A percentile compares a stretch with the other conserved stretches of the same genome.
These are phyloP conservation scores for Echites panduratus DNA, from an alignment of 257 asterid species.

Conservation along the genomic window DNA sequence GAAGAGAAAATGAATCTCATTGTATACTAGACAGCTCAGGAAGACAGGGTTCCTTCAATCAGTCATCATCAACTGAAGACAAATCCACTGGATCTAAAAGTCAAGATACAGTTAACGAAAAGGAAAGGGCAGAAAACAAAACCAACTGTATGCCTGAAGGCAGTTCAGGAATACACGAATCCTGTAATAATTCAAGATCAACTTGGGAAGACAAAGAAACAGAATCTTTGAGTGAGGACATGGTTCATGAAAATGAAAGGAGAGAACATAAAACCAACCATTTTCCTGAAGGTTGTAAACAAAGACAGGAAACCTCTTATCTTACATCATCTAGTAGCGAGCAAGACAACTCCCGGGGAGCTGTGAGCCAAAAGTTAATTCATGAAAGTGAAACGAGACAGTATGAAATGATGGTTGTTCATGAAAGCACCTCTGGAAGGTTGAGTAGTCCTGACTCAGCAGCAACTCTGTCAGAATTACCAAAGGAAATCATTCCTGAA, in stretches of 20 bases:
- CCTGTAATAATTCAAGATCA: conserved; percentile 14
- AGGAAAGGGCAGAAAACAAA: neutral
- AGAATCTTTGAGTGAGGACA: neutral
- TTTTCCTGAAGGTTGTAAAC: neutral
- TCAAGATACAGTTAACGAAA: neutral
- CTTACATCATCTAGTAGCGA: conserved; percentile 11
- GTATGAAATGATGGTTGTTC: neutral
- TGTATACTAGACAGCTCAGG: neutral
- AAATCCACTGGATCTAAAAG: neutral
- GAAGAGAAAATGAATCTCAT: neutral
- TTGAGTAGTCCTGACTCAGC: neutral
- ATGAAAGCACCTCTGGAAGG: neutral
- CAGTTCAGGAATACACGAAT: conserved; percentile 18
- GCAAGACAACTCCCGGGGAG: conserved; percentile 16
- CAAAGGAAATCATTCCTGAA: neutral
- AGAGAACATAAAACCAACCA: too few species aligned
- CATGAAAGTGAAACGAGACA: neutral
- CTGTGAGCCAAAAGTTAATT: neutral
- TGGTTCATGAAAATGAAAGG: neutral
- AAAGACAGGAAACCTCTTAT: conserved; percentile 24
- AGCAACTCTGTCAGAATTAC: neutral
- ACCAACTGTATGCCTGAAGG: neutral
- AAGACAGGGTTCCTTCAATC: neutral
- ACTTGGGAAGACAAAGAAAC: neutral
- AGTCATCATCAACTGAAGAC: conserved; percentile 1